Conservation (phyloP, 2,329 filamentous ascomycete species). For the Colletotrichum ledebouriae region DNA sequence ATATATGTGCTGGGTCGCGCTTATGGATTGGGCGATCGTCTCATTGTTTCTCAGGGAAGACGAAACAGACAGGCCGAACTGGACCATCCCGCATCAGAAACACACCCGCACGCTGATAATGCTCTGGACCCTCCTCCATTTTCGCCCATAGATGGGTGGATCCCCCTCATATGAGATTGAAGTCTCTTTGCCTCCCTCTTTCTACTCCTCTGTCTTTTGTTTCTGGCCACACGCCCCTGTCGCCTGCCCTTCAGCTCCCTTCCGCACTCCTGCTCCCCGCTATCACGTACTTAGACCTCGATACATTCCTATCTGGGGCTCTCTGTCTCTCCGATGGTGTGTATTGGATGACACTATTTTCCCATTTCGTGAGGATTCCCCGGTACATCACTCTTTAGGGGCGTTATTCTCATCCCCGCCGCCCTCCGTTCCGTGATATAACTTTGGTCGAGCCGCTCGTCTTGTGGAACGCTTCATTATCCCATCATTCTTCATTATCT, state of each 20-base stretch:
- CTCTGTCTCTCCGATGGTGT: constrained; percentile 51
- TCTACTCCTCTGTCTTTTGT: constrained; percentile 28
- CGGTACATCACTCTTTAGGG: constrained; percentile 36
- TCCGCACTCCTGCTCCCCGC: constrained; percentile 31
- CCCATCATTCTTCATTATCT: constrained; percentile 43
- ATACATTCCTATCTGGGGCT: constrained; percentile 53
- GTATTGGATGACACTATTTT: constrained; percentile 43
- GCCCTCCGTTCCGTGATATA: constrained; percentile 56
- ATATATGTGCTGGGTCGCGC: constrained; percentile 40
- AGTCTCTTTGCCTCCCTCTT: constrained; percentile 40
- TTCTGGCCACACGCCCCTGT: constrained; percentile 31
- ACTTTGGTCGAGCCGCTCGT: constrained; percentile 56
- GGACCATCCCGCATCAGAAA: constrained; percentile 34
- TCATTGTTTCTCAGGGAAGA: constrained; percentile 44
- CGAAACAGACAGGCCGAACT: constrained; percentile 42
- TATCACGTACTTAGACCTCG: constrained; percentile 44
- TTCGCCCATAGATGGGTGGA: constrained; percentile 24
- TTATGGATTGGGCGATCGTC: constrained; percentile 42
- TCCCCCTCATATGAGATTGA: constrained; percentile 40
- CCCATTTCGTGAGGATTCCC: constrained; percentile 41
- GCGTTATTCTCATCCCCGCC: constrained; percentile 49
- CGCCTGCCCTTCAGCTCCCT: constrained; percentile 10
- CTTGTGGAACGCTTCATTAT: constrained; percentile 45
- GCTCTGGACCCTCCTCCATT: constrained; percentile 17
- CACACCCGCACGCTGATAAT: constrained; percentile 20